phyloP scores from a whole-genome alignment of 129 eudicot species.

The Heracleum sosnowskyi region DNA sequence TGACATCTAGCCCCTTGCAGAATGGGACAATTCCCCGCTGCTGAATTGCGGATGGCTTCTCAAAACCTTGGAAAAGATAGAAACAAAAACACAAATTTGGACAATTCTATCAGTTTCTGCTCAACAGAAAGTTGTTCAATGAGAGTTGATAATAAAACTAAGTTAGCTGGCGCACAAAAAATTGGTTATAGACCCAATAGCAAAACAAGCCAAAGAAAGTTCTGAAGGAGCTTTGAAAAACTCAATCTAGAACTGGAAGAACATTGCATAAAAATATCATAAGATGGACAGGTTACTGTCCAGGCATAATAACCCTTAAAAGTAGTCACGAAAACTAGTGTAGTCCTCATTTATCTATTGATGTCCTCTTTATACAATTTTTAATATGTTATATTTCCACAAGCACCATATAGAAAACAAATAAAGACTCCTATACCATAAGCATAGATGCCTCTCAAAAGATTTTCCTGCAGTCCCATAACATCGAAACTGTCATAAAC shows the following conservation, averaged over 20 bases:
- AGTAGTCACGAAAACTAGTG: neutral
- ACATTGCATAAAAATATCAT: neutral
- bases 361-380: neutral
- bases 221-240: neutral
- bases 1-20: slow-evolving; percentile 28
- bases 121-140: neutral
- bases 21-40: slow-evolving; percentile 32
- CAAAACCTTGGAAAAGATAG: slow-evolving; percentile 13
- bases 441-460: slow-evolving; percentile 23
- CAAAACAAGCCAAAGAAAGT: neutral
- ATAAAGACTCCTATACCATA: slow-evolving; percentile 1
- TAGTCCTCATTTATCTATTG: neutral
- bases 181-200: neutral
- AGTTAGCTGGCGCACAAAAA: slow-evolving; percentile 12
- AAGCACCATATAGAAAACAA: neutral
- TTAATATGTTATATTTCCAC: neutral
- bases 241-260: neutral
- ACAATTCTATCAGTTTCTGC: neutral
- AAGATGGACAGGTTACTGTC: neutral
- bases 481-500: slow-evolving; percentile 22
- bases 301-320: neutral
- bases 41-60: slow-evolving; percentile 31
- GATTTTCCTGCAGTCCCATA: slow-evolving; percentile 22
- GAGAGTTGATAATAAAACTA: slow-evolving; percentile 13
- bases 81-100: neutral